phyloP scores from a whole-genome alignment of 257 asterid genomes.

The Solanum virginianum region DNA sequence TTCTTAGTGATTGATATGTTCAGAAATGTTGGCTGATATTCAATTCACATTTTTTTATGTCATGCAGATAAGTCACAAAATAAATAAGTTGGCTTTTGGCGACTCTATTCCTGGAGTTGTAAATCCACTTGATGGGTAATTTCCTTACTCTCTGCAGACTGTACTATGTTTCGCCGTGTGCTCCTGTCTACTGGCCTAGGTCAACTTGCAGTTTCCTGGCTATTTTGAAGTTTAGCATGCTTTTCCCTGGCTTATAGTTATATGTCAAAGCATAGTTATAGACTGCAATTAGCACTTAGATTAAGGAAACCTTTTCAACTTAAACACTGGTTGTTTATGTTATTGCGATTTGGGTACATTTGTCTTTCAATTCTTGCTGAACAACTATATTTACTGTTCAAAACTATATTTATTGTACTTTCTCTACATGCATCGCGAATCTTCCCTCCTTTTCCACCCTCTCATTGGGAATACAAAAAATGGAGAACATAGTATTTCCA shows the following conservation, averaged over 20 bases:
- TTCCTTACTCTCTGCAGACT: slow-evolving; percentile 1
- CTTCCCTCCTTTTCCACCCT: neutral
- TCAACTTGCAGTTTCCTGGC: neutral
- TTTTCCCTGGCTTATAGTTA: neutral
- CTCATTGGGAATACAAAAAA: neutral
- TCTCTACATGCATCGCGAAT: neutral
- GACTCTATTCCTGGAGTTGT: slow-evolving; percentile 76
- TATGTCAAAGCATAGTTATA: neutral
- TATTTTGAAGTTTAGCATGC: neutral
- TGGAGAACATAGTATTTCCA: neutral
- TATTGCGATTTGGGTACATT: neutral
- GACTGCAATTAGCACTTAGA: neutral
- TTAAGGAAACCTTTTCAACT: neutral
- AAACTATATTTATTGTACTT: neutral
- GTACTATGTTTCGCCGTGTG: neutral
- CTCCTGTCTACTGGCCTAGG: neutral
- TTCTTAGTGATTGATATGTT: neutral
- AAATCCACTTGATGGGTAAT: slow-evolving; percentile 93
- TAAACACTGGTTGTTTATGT: neutral
- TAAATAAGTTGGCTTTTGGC: slow-evolving; percentile 82
- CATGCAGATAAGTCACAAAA: slow-evolving; percentile 85
- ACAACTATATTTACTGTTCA: neutral
- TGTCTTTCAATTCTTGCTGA: neutral
- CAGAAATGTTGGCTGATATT: neutral
- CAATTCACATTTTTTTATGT: slow-evolving; percentile 3